Evolutionary conservation across 2,329 filamentous ascomycete genomes (phyloP).

Genomic region (Fusarium dlaminii): DNA sequence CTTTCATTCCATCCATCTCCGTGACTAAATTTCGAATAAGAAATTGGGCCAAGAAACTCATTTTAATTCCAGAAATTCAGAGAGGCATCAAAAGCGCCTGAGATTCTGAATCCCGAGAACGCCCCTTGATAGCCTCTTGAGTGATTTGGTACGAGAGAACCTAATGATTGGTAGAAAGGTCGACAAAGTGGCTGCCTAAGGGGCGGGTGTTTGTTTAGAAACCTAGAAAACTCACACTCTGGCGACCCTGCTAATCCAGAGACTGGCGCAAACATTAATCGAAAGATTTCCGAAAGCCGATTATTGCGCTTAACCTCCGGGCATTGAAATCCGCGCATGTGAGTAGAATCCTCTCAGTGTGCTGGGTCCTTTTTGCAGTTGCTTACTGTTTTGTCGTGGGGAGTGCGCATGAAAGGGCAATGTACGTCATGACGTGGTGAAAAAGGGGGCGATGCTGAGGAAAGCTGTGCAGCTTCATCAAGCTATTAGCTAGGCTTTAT

Average conservation of each 20-base stretch:
- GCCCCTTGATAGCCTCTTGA: not conserved
- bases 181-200: not conserved
- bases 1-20: not conserved
- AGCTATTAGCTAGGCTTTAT: not conserved
- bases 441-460: not conserved
- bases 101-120: not conserved
- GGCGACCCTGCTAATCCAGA: not conserved
- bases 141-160: not conserved
- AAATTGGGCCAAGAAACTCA: not conserved
- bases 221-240: not conserved
- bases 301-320: not conserved
- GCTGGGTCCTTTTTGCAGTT: not conserved
- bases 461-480: not conserved
- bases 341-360: not conserved
- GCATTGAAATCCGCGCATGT: not conserved
- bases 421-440: not conserved
- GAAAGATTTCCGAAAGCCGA: not conserved
- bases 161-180: not conserved
- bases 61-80: not conserved
- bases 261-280: not conserved
- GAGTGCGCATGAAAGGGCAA: not conserved
- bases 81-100: not conserved
- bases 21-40: not conserved
- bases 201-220: not conserved
- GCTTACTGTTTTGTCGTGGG: not conserved